phyloP scores from a whole-genome alignment of 2,329 filamentous ascomycete species.

The Colletotrichum sp. region DNA sequence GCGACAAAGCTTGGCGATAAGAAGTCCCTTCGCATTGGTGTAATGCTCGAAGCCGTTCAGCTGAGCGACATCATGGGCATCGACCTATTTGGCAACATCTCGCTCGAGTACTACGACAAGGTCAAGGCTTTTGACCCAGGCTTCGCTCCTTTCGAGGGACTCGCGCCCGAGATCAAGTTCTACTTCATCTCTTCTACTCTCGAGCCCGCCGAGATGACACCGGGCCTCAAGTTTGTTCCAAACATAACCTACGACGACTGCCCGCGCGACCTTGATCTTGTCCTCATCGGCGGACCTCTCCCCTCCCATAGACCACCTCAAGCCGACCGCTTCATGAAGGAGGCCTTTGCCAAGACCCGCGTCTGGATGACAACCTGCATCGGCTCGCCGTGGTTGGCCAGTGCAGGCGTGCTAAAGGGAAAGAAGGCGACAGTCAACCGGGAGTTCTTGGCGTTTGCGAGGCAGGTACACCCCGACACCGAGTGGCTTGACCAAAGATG shows the following conservation, averaged over 20 bases:
- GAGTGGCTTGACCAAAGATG: slow-evolving; percentile 44
- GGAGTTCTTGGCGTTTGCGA: slow-evolving; percentile 29
- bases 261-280: slow-evolving; percentile 44
- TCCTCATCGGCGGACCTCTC: slow-evolving; percentile 41
- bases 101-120: slow-evolving; percentile 24
- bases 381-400: slow-evolving; percentile 43
- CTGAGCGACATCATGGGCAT: slow-evolving; percentile 42
- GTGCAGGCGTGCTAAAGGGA: slow-evolving; percentile 37
- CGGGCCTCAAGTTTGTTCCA: slow-evolving; percentile 35
- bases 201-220: slow-evolving; percentile 33
- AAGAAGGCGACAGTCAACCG: slow-evolving; percentile 44
- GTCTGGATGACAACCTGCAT: slow-evolving; percentile 42
- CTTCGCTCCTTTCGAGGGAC: slow-evolving; percentile 22
- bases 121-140: slow-evolving; percentile 25
- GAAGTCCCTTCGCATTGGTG: slow-evolving; percentile 38
- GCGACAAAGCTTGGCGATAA: background rate
- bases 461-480: slow-evolving; percentile 31
- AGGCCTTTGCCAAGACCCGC: slow-evolving; percentile 37
- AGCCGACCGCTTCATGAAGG: slow-evolving; percentile 38
- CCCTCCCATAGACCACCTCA: slow-evolving; percentile 32
- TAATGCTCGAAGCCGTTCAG: slow-evolving; percentile 43
- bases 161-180: slow-evolving; percentile 37
- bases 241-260: slow-evolving; percentile 43
- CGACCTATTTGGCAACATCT: slow-evolving; percentile 43
- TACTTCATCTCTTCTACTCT: slow-evolving; percentile 40